Base-by-base conservation (phyloP, 495 filamentous ascomycete genomes). In the Neurospora hispaniola region DNA sequence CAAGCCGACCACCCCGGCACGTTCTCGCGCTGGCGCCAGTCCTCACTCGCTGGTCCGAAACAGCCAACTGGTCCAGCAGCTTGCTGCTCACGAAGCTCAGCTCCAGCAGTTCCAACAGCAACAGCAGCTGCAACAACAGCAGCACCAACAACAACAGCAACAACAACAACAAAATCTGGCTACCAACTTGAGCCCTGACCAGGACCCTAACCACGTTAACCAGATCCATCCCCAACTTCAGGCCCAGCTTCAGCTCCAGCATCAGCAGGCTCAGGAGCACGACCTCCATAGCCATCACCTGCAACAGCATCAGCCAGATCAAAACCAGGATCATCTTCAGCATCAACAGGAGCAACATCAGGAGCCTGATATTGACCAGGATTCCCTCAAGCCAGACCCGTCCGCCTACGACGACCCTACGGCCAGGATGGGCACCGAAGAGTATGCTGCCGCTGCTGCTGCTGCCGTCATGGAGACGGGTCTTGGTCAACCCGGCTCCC, bases 331-430 rank as follows among this genome's bases (percentile, higher is more conserved):
- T 27, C 70, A 71, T 48, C 39, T 42, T 44, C 70, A 71, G 23
- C 20, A 68, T 35, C 72, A 70, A 12, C 68, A 69, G 72, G 20
- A 70, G 69, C 35, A 69, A 23, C 71, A 54, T 16, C 41, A 35
- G 40, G 68, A 71, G 27, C 42, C 79, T 18, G 81, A 87, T 3
- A 86, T 88, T n/a, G 86, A 88, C 71, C 89, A 90, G 72, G 87
- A 89, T 62, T 62, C 54, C 75, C 87, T 88, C 9, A 87, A 88
- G 75, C 85, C 86, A 76, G 82, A 89, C 16, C 86, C 88, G 23
- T 69, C 80, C 88, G 66, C 89, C 86, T 78, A 90, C 86, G 81
- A 86, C 81, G 74, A 77, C 72, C 54, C 54, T 31, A 72, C 72
- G 54, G 42, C 46, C 46, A 69, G 75, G 11, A 78, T 80, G 76